Conservation (phyloP, 208 protist genomes). For the Strigomonas culicis region DNA sequence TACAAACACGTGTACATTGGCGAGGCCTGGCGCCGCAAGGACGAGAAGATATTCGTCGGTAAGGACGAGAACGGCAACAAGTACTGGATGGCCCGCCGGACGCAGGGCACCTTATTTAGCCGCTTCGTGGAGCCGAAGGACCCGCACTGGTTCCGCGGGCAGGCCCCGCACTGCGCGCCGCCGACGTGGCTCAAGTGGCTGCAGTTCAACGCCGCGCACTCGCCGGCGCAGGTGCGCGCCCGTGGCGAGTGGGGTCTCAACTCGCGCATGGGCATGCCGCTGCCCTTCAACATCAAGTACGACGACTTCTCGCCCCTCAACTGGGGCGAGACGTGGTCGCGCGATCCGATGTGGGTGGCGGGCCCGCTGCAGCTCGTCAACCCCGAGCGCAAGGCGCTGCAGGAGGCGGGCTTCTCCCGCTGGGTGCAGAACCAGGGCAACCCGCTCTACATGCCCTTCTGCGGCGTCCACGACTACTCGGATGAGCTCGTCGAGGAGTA, state of each 20-base stretch:
- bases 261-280: constrained; percentile 70
- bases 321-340: constrained; percentile 53
- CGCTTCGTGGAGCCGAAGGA: constrained; percentile 79
- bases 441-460: constrained; percentile 86
- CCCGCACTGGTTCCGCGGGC: constrained; percentile 86
- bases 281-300: constrained; percentile 88
- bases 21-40: constrained; percentile 82
- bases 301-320: constrained; percentile 69
- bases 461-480: constrained; percentile 80
- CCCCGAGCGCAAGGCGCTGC: constrained; percentile 63
- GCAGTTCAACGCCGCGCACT: constrained; percentile 75
- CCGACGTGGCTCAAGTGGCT: constrained; percentile 87
- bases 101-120: constrained; percentile 38
- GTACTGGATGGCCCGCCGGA: constrained; percentile 73
- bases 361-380: constrained; percentile 67
- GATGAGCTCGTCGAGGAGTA: constrained; percentile 91
- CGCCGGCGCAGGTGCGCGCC: constrained; percentile 80
- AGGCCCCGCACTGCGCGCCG: constrained; percentile 53
- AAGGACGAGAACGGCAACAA: constrained; percentile 92
- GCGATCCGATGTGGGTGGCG: constrained; percentile 84
- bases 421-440: constrained; percentile 84
- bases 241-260: constrained; percentile 87
- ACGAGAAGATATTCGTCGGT: constrained; percentile 91
- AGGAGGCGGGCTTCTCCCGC: constrained; percentile 85
- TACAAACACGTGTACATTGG: constrained; percentile 82